These are phyloP conservation scores for Mycena crocata DNA, from an alignment of 768 basidiomycete species.

Conservation along the genomic window DNA sequence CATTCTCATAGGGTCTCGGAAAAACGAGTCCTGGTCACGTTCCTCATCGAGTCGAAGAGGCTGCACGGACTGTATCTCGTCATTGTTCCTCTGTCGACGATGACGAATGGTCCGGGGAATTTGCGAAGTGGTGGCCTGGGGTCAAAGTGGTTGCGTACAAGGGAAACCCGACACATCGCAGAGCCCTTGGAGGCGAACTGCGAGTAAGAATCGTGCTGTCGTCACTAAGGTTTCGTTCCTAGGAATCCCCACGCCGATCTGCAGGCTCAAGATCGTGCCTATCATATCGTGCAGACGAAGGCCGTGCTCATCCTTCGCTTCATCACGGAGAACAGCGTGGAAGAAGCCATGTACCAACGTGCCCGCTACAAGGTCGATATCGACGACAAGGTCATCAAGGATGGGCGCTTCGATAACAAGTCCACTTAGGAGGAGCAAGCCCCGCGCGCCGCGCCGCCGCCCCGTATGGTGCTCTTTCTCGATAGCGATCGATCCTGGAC, in stretches of 20 bases:
- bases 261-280: conserved; percentile 98
- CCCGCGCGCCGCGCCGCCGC: conserved; percentile 8
- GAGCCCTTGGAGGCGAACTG: conserved; percentile 80
- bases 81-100: conserved; percentile 94
- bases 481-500: conserved; percentile 90
- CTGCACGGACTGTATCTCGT: conserved; percentile 96
- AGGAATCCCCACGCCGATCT: conserved; percentile 99
- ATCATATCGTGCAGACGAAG: conserved; percentile 99
- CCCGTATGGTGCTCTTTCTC: conserved; percentile 21
- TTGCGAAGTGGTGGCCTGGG: conserved; percentile 94
- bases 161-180: conserved; percentile 88
- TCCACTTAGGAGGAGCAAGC: conserved; percentile 96
- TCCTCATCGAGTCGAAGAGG: conserved; percentile 91
- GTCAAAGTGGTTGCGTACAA: conserved; percentile 89
- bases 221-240: conserved; percentile 35
- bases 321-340: conserved; percentile 98
- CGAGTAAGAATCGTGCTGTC: conserved; percentile 58
- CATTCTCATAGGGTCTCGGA: conserved; percentile 82
- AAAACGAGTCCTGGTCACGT: conserved; percentile 95
- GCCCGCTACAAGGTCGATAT: conserved; percentile 97
- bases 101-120: conserved; percentile 97
- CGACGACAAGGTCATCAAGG: conserved; percentile 99
- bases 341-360: conserved; percentile 96
- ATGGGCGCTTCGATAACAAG: conserved; percentile 98
- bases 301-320: conserved; percentile 96